Percentiles rank a stretch among this genome's conserved stretches.
Evolutionary conservation across 1,139 yeast genomes (phyloP).

Genomic region (Kodamaea derodonti): DNA sequence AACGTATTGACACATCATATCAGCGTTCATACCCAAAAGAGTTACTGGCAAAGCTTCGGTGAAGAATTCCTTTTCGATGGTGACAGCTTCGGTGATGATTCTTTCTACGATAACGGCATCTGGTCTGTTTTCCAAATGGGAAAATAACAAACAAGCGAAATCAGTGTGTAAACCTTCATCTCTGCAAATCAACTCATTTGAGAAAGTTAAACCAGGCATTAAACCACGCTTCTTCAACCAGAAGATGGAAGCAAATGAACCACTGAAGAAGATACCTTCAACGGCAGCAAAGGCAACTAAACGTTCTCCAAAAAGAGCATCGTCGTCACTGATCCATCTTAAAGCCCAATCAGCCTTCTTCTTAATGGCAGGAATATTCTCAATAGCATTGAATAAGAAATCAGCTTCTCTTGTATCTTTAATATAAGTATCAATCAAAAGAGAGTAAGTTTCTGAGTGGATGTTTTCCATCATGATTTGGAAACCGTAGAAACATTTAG

Average conservation of each 20-base stretch:
- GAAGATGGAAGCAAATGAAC: constrained; percentile 96
- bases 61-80: constrained; percentile 89
- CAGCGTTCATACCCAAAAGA: constrained; percentile 88
- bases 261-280: constrained; percentile 97
- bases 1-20: constrained; percentile 94
- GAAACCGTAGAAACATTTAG: constrained; percentile 97
- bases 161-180: constrained; percentile 99
- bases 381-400: constrained; percentile 88
- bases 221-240: constrained; percentile 97
- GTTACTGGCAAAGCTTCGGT: constrained; percentile 91
- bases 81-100: constrained; percentile 93
- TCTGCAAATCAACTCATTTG: constrained; percentile 94
- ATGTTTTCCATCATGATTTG: constrained; percentile 99
- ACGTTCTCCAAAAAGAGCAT: constrained; percentile 90
- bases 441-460: constrained; percentile 94
- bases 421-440: constrained; percentile 89
- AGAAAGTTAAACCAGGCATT: constrained; percentile 97
- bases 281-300: constrained; percentile 98
- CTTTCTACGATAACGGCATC: constrained; percentile 69
- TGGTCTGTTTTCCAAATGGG: constrained; percentile 90
- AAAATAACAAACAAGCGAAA: constrained; percentile 91
- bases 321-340: constrained; percentile 87
- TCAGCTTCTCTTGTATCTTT: constrained; percentile 92
- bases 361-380: constrained; percentile 87
- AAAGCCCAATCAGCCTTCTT: constrained; percentile 98